Base-by-base conservation (phyloP, 163 green algal species). In the Scenedesmus sp. region DNA sequence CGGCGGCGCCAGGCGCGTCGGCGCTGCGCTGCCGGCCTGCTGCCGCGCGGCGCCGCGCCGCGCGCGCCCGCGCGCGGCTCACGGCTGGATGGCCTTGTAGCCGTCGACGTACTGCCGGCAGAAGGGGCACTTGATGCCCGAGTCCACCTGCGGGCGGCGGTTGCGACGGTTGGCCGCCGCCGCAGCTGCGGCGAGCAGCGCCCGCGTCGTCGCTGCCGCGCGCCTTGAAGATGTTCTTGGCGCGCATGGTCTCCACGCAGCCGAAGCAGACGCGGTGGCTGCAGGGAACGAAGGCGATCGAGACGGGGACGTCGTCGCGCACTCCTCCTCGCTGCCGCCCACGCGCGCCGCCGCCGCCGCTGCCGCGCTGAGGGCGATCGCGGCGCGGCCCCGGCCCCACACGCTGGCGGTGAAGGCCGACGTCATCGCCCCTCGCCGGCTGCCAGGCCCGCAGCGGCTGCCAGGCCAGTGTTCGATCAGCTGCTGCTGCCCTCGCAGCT, bases 201-300 rank as follows among this genome's bases (percentile, higher is more conserved):
- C n/a, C n/a, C n/a, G n/a, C n/a, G n/a, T n/a, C n/a, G n/a, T n/a
- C n/a, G n/a, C n/a, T 47, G 39, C 7, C 28, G 26, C 57, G 31
- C 22, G 67, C 78, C 85, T 80, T 83, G 84, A 88, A 91, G 9
- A 91, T 89, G 70, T 91, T 91, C 51, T 89, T 89, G 44, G 84
- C 84, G 18, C 86, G 78, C 63, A 88, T 82, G 67, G 83, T 83
- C 64, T 91, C 86, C 42, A 91, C 81, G 47, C 86, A 91, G 17
- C 47, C 69, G 14, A 88, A 85, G 63, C 86, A 91, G 10, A 91
- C 67, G 22, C 54, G 70, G 56, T 91, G 86, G n/a, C 58, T 74
- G 60, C 86, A 91, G 15, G 86, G 86, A 47, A 62, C 26, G 22
- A 91, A 81, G 0, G 65, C 15, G 0, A 91, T 84, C 9, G 72